A percentile compares a stretch with the other conserved stretches of the same genome.
These are phyloP conservation scores for Polysphondylium violaceum DNA, from an alignment of 78 protist genomes.

Conservation along the genomic window DNA sequence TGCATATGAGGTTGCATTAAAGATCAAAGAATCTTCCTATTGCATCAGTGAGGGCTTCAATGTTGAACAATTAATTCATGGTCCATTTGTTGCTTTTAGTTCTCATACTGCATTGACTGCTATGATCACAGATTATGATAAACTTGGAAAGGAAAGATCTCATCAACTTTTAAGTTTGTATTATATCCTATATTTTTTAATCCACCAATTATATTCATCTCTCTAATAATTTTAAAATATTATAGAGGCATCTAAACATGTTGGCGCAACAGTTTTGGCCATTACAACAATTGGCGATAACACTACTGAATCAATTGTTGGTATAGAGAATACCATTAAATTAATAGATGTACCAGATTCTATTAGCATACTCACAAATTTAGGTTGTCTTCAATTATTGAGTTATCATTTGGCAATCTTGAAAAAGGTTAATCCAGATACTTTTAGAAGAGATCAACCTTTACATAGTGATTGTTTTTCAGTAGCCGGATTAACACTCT, in stretches of 20 bases:
- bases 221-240: not conserved
- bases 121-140: not conserved
- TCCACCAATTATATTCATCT: too few species aligned
- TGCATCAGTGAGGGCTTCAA: not conserved
- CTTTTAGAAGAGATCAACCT: slow-evolving; percentile 36
- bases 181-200: slow-evolving; percentile 4
- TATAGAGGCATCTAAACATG: slow-evolving; percentile 28
- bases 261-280: not conserved
- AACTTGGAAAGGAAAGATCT: slow-evolving; percentile 7
- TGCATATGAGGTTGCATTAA: slow-evolving; percentile 37
- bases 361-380: slow-evolving; percentile 23
- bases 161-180: not conserved
- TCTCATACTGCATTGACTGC: not conserved
- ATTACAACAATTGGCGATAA: slow-evolving; percentile 23
- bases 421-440: slow-evolving; percentile 34
- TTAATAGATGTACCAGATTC: slow-evolving; percentile 26
- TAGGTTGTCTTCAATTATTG: slow-evolving; percentile 38
- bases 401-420: slow-evolving; percentile 31
- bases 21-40: slow-evolving; percentile 52
- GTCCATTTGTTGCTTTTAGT: slow-evolving; percentile 45
- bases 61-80: slow-evolving; percentile 44
- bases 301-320: not conserved
- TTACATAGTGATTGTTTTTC: slow-evolving; percentile 8
- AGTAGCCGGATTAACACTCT: slow-evolving; percentile 8
- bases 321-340: slow-evolving; percentile 4